Conservation (phyloP, 2,329 filamentous ascomycete genomes). For the Erysiphe pulchra region DNA sequence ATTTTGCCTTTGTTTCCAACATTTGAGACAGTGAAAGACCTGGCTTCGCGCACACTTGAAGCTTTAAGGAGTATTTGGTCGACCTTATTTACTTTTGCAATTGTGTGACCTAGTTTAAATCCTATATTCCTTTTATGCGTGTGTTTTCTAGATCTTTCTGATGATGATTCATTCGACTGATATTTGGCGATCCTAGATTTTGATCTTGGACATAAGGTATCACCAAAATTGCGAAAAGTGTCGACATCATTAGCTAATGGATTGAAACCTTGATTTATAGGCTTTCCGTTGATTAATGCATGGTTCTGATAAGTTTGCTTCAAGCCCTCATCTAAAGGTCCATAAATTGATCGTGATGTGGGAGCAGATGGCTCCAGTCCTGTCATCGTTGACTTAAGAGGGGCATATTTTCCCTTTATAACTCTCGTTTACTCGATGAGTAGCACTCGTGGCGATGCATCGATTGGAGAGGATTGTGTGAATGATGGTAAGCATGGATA, state of each 20-base stretch:
- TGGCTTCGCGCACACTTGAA: constrained; percentile 21
- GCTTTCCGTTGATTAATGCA: background rate
- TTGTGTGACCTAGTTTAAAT: background rate
- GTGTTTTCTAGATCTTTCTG: background rate
- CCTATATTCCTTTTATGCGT: background rate
- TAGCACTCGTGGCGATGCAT: background rate
- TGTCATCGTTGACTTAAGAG: background rate
- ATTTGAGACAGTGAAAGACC: constrained; percentile 47
- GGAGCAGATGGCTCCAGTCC: background rate
- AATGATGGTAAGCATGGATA: no score
- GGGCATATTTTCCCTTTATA: background rate
- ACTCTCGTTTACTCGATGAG: background rate
- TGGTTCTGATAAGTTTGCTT: background rate
- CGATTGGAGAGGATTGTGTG: no score
- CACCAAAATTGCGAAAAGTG: background rate
- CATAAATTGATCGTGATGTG: background rate
- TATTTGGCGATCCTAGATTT: background rate
- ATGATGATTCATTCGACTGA: background rate
- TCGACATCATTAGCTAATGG: background rate
- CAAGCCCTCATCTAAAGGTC: background rate
- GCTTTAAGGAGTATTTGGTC: constrained; percentile 13
- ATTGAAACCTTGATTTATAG: background rate
- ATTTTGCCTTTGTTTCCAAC: constrained; percentile 65
- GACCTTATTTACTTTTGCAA: background rate
- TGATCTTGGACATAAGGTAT: background rate